Conservation (phyloP, 495 filamentous ascomycete genomes). For the Penicillium mononematosum region DNA sequence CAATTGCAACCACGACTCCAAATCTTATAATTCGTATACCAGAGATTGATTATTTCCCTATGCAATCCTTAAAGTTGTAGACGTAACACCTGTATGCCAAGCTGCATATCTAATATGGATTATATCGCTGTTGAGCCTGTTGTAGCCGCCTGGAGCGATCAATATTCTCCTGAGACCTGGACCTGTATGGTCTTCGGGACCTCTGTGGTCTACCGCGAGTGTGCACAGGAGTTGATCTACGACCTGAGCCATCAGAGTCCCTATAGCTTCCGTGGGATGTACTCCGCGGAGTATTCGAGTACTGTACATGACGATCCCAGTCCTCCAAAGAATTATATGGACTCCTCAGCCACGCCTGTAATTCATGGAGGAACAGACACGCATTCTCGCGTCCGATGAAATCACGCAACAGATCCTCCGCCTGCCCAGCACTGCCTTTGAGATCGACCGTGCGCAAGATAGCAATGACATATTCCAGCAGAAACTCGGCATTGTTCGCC, state of each 20-base stretch:
- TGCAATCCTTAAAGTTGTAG: background rate
- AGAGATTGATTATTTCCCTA: background rate
- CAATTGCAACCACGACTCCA: background rate
- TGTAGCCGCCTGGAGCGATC: constrained; percentile 31
- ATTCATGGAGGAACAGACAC: constrained; percentile 78
- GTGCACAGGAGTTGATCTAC: constrained; percentile 20
- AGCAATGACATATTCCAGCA: constrained; percentile 84
- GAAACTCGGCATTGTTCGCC: constrained; percentile 79
- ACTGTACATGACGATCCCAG: constrained; percentile 84
- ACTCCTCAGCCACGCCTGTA: constrained; percentile 77
- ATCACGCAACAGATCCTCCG: constrained; percentile 83
- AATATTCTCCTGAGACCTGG: constrained; percentile 21
- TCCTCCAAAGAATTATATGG: constrained; percentile 65
- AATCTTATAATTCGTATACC: background rate
- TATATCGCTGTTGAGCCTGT: constrained; percentile 38
- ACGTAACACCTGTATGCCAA: background rate
- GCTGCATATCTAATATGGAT: constrained; percentile 34
- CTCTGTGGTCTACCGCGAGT: constrained; percentile 11
- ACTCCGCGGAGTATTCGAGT: constrained; percentile 37
- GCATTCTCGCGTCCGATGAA: constrained; percentile 80
- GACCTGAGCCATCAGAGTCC: constrained; percentile 5
- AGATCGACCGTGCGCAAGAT: constrained; percentile 89
- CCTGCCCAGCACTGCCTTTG: constrained; percentile 79
- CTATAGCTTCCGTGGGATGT: background rate
- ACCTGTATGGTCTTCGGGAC: constrained; percentile 8